Percentiles rank a stretch among this genome's conserved stretches.
Conservation (phyloP, 139 green algal species). For the Ettlia oleoabundans region DNA sequence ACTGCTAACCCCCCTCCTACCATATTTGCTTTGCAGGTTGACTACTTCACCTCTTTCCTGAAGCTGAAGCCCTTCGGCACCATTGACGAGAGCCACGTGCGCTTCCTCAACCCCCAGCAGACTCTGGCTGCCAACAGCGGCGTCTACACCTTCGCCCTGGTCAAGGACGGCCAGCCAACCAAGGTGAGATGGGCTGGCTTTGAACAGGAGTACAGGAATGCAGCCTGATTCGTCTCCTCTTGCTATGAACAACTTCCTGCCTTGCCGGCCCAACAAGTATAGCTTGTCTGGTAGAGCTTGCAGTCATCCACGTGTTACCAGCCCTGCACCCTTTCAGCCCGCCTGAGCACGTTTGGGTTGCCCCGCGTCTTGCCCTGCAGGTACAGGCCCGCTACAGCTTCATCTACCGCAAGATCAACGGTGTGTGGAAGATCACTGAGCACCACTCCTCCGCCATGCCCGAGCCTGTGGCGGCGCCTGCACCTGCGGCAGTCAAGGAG, state of each 20-base stretch:
- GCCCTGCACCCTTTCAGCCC: too few species aligned
- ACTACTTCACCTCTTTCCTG: slow-evolving; percentile 7
- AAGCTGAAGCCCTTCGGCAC: background rate
- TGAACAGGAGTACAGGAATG: too few species aligned
- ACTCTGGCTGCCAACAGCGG: background rate
- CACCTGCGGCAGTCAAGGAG: background rate
- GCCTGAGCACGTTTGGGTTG: background rate
- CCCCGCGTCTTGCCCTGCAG: background rate
- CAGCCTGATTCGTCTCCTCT: too few species aligned
- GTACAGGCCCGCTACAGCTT: background rate
- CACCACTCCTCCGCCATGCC: slow-evolving; percentile 5
- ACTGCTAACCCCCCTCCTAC: too few species aligned
- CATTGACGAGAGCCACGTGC: background rate
- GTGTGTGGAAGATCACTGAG: slow-evolving; percentile 1
- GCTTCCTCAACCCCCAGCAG: background rate
- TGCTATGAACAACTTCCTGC: too few species aligned
- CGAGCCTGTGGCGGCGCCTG: background rate
- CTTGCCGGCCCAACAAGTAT: background rate
- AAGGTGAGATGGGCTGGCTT: background rate
- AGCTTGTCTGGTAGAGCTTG: background rate
- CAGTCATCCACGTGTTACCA: background rate
- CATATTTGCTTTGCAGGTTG: too few species aligned
- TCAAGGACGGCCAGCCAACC: background rate
- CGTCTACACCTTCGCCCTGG: slow-evolving; percentile 2
- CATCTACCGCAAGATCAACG: slow-evolving; percentile 6